Conservation (phyloP, 495 filamentous ascomycete genomes). For the Cercophora sp. region DNA sequence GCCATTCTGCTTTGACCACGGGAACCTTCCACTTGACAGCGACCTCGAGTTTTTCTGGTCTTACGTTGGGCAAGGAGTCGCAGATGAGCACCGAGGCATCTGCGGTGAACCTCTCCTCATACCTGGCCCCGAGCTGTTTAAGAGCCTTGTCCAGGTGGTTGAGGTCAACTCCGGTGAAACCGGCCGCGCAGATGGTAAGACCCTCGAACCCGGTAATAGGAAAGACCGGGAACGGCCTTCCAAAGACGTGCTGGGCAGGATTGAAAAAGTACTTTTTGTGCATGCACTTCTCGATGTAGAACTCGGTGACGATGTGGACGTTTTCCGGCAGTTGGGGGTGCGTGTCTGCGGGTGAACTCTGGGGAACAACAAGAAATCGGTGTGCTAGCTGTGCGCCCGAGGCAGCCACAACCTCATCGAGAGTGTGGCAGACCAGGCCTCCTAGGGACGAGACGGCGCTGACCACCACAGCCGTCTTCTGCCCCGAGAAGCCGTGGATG, state of each 20-base stretch:
- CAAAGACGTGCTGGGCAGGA: slow-evolving; percentile 66
- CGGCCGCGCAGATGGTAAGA: slow-evolving; percentile 72
- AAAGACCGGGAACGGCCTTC: slow-evolving; percentile 66
- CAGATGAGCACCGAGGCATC: slow-evolving; percentile 68
- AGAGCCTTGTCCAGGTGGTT: slow-evolving; percentile 76
- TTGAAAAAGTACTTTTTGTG: slow-evolving; percentile 65
- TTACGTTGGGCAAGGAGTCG: slow-evolving; percentile 48
- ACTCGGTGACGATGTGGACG: slow-evolving; percentile 68
- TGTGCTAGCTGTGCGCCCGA: slow-evolving; percentile 25
- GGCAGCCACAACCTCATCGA: slow-evolving; percentile 38
- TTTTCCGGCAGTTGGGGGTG: slow-evolving; percentile 35
- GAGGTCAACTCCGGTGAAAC: slow-evolving; percentile 78
- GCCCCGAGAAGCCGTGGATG: slow-evolving; percentile 56
- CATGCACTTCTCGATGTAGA: slow-evolving; percentile 88
- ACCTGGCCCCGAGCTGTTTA: slow-evolving; percentile 69
- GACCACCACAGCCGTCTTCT: slow-evolving; percentile 40
- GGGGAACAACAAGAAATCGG: slow-evolving; percentile 51
- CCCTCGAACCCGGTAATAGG: slow-evolving; percentile 64
- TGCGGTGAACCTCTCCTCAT: slow-evolving; percentile 67
- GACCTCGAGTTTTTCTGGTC: slow-evolving; percentile 72
- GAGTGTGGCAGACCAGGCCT: slow-evolving; percentile 38
- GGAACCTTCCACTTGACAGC: slow-evolving; percentile 70
- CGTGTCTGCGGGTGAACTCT: slow-evolving; percentile 35
- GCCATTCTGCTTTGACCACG: slow-evolving; percentile 73
- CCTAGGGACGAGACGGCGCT: slow-evolving; percentile 43